Evolutionary conservation across 2,329 filamentous ascomycete genomes (phyloP).

Genomic region (Trichoderma afroharzianum): DNA sequence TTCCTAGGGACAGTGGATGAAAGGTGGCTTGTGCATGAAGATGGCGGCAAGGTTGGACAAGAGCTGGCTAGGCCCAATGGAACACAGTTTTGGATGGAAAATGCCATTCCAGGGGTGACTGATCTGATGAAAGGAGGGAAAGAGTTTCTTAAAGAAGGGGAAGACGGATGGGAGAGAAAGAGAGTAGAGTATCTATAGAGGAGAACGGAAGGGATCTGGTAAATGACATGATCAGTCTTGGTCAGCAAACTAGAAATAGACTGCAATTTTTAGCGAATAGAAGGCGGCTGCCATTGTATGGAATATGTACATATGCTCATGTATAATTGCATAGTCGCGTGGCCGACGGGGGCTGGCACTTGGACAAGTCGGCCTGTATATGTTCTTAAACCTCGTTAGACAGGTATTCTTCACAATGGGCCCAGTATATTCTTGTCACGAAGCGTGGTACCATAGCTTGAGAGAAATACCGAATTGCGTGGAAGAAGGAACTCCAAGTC

Average conservation of each 20-base stretch:
- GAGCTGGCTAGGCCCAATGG: background rate
- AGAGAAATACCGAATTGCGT: background rate
- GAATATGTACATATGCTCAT: background rate
- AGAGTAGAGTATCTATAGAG: background rate
- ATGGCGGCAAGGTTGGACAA: constrained; percentile 7
- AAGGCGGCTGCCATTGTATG: background rate
- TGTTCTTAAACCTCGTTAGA: background rate
- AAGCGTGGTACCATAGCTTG: background rate
- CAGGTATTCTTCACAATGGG: background rate
- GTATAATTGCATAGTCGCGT: background rate
- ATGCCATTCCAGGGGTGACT: background rate
- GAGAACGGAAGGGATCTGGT: too few relatives aligned
- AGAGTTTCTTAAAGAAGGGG: background rate
- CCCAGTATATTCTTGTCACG: background rate
- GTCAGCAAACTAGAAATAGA: background rate
- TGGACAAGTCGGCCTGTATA: background rate
- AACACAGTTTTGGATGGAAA: constrained; percentile 15
- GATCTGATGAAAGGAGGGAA: background rate
- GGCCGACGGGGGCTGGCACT: background rate
- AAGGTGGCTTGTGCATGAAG: constrained; percentile 3
- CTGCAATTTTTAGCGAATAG: background rate
- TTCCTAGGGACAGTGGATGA: constrained; percentile 5
- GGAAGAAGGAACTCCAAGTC: background rate
- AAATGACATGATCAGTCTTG: too few relatives aligned
- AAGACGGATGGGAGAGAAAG: constrained; percentile 12